Evolutionary conservation across 1,139 yeast species (phyloP).

Genomic region (Eremothecium gossypii): DNA sequence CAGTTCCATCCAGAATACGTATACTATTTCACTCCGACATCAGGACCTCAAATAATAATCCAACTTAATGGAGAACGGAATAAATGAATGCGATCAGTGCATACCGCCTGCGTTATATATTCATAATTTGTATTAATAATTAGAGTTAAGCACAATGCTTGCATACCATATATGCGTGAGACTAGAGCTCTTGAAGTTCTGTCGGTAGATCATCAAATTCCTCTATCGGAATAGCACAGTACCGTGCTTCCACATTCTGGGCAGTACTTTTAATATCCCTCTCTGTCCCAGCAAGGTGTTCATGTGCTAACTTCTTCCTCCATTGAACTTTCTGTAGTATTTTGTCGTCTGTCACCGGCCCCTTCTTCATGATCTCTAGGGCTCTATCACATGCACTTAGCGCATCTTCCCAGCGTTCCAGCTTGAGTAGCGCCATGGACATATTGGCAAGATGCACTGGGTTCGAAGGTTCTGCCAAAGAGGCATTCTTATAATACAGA

Average conservation of each 20-base stretch:
- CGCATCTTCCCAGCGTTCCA: conserved; percentile 48
- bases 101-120: no score
- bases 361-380: conserved; percentile 33
- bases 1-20: conserved; percentile 1
- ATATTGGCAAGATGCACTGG: conserved; percentile 69
- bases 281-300: conserved; percentile 16
- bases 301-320: conserved; percentile 46
- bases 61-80: conserved; percentile 21
- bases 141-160: no score
- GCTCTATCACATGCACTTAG: conserved; percentile 54
- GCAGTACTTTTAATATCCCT: conserved; percentile 21
- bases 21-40: conserved; percentile 1
- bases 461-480: conserved; percentile 44
- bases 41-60: background rate
- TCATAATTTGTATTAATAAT: no score
- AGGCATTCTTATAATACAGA: conserved; percentile 55
- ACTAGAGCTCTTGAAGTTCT: conserved; percentile 24
- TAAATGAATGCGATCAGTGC: conserved; percentile 10
- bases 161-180: background rate
- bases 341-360: conserved; percentile 16
- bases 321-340: conserved; percentile 45
- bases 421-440: conserved; percentile 61
- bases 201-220: conserved; percentile 41
- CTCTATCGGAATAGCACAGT: conserved; percentile 10
- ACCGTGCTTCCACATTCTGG: conserved; percentile 22